A percentile compares a stretch with the other conserved stretches of the same genome.
Conservation (phyloP, 225 moss, liverwort and hornwort genomes). For the Pseudoscleropodium purum region DNA sequence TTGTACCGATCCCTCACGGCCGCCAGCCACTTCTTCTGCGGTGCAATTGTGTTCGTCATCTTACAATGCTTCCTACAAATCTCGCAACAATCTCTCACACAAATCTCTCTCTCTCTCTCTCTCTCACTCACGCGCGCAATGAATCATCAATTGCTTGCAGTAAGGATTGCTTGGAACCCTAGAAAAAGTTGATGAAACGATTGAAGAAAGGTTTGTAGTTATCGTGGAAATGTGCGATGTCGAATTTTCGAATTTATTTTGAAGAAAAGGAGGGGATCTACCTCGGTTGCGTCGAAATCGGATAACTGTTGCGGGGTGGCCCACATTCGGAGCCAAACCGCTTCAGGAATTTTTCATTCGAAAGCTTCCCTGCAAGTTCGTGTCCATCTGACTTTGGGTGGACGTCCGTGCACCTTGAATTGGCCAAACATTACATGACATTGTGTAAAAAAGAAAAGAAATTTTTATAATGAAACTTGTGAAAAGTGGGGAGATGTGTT, state of each 20-base stretch:
- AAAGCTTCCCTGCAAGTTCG: not conserved
- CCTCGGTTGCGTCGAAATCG: not conserved
- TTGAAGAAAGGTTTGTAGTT: not conserved
- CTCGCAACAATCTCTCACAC: not conserved
- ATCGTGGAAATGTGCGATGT: not conserved
- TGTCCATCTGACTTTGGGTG: too few species aligned
- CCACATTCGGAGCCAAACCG: not conserved
- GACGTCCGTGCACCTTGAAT: not conserved
- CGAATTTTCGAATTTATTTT: not conserved
- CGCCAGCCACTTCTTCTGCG: not conserved
- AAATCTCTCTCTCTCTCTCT: too few species aligned
- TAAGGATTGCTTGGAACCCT: not conserved
- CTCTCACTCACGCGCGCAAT: not conserved
- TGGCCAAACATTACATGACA: not conserved
- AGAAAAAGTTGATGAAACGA: not conserved
- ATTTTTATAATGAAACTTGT: not conserved
- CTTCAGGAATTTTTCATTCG: not conserved
- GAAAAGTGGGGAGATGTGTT: not conserved
- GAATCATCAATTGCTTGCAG: not conserved
- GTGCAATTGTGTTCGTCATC: not conserved
- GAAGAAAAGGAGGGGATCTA: not conserved
- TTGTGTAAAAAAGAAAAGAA: not conserved
- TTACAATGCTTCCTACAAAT: not conserved
- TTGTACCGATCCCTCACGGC: conserved; percentile 21
- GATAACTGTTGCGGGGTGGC: not conserved